Evolutionary conservation across 2,329 filamentous ascomycete species (phyloP).

Genomic region (Colletotrichum tropicicola): DNA sequence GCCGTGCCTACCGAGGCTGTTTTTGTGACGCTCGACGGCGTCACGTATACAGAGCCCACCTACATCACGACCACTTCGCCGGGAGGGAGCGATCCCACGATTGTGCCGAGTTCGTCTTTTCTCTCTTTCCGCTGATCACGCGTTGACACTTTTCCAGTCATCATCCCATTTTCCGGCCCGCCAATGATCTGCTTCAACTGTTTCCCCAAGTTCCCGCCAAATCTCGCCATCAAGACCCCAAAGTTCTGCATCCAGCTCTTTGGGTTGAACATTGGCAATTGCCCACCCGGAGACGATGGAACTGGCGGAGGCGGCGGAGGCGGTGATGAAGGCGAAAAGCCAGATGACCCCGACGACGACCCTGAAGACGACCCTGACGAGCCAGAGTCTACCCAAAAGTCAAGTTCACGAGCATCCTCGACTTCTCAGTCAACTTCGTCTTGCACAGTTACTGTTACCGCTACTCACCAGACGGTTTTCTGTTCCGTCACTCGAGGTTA

Average conservation of each 20-base stretch:
- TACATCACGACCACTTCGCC: conserved; percentile 8
- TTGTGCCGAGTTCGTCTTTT: conserved; percentile 3
- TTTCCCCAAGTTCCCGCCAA: neutral
- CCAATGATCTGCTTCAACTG: conserved; percentile 8
- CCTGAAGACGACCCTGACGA: neutral
- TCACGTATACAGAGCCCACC: neutral
- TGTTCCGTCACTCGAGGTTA: conserved; percentile 19
- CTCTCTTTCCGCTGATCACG: too few relatives aligned
- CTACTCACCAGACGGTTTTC: conserved; percentile 20
- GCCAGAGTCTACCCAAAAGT: neutral
- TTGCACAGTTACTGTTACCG: conserved; percentile 16
- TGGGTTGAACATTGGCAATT: neutral
- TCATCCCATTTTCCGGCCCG: neutral
- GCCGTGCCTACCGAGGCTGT: neutral
- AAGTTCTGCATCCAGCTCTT: conserved; percentile 10
- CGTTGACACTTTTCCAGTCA: neutral
- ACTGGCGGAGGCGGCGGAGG: neutral
- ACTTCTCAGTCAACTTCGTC: neutral
- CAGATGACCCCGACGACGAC: neutral
- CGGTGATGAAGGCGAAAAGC: neutral
- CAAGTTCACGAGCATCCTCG: neutral
- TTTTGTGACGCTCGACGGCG: neutral
- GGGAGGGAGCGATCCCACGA: neutral
- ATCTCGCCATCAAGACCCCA: conserved; percentile 1
- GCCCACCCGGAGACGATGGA: neutral